Base-by-base conservation (phyloP, 257 asterid species). In the Perilla frutescens region DNA sequence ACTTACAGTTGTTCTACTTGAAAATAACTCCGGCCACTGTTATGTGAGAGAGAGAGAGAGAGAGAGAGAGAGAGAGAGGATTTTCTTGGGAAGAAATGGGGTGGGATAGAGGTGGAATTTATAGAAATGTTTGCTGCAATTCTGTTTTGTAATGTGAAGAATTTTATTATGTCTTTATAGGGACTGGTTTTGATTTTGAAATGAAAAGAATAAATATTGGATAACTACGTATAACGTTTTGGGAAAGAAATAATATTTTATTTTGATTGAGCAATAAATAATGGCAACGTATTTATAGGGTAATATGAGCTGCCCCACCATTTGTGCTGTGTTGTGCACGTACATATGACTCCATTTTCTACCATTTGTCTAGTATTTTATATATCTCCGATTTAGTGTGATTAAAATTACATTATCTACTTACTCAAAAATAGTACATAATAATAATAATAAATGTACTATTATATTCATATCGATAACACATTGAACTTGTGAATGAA, bases 231-330 rank as follows among this genome's bases (percentile, higher is more conserved):
- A 36, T 20, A 9, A 37, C 37, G 58, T 66, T 47, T 48, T 8
- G 1, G 2, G 15, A 53, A 53, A 32, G 13, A 34, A 1, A 10
- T 9, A 68, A 1, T 53, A 39, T 15, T 36, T 53, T 68, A 15
- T 15, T 66, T n/a, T 68, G 62, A 51, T 68, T 37, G 32, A 43
- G 56, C 64, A 70, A 70, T 70, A 56, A 56, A 41, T 70, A 39
- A 55, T 55, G 37, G 15, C 37, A 13, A 68, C 47, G 51, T 50
- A 8, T 10, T 26, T 67, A 6, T 34, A 36, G 20, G 54, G 69
- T 10, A 41, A 4, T 3, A 14, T n/a, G 14, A 7, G 3, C 9
- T 11, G 29, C 66, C 66, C 47, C 26, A 40, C 66, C 6, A 37
- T 9, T 20, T 20, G 26, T 20, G 26, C 26, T 20, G 26, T 20